Base-by-base conservation (phyloP, 1,139 yeast species). In the Protomyces inouyei region DNA sequence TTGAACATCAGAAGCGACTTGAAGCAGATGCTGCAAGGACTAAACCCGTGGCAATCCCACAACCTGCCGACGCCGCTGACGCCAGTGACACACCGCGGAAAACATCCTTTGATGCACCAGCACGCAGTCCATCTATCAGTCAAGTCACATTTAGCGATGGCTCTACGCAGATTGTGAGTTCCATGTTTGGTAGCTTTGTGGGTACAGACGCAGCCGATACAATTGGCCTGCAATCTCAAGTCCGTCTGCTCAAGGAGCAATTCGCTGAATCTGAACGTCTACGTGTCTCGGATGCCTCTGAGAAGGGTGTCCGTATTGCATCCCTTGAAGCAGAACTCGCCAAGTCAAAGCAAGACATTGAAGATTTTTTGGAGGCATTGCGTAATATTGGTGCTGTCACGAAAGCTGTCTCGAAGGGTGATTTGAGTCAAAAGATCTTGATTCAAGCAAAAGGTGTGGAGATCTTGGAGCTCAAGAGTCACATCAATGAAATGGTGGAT, bases 401-500 rank as follows among this genome's bases (percentile, higher is more conserved):
- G 45, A 85, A 87, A 54, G 86, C 91, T 8, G 95, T 88, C 25
- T 92, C 95, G 35, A 85, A 85, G 82, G 96, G 96, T 63, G 95
- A 88, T 72, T 79, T 88, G 70, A 83, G 89, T 38, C 88, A 87
- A 71, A 87, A 86, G 72, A 93, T 87, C 14, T 84, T 83, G 66
- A 83, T 87, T 57, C 91, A 86, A 72, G 25, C 87, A 83, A 56
- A 92, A 87, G 73, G 81, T 83, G 69, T 92, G 0, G 80, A 78
- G 65, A 87, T 88, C 69, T 79, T 85, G 69, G 85, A 85, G 72
- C 92, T 88, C 70, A 88, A 88, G 74, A 85, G 84, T 66, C 87
- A 95, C 16, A 88, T 88, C 72, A 88, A 89, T 74, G 85, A 90
- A 18, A 87, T 88, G 92, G 87, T 88, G 88, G 92, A 87, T 73